Evolutionary conservation across 148 eudicot species (phyloP).

Genomic region (Bassia scoparia): DNA sequence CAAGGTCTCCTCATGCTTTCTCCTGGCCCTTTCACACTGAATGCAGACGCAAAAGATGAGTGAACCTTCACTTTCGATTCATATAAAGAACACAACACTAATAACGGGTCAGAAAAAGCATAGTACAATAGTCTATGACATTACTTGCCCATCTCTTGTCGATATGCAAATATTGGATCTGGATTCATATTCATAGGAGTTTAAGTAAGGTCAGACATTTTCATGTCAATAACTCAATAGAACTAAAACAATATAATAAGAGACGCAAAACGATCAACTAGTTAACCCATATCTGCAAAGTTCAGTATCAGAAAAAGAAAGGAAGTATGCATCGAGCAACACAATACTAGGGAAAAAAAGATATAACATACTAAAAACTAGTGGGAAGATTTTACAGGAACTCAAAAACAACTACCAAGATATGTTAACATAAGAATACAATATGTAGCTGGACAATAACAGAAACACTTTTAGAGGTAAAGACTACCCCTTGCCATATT

Average conservation of each 20-base stretch:
- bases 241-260: not conserved
- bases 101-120: not conserved
- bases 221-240: not conserved
- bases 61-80: not conserved
- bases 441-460: not conserved
- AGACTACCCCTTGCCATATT: constrained; percentile 70
- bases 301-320: not conserved
- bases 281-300: not conserved
- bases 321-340: not conserved
- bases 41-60: constrained; percentile 2
- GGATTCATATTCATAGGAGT: not conserved
- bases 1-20: constrained; percentile 47
- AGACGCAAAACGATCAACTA: not conserved
- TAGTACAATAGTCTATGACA: not conserved
- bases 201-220: not conserved
- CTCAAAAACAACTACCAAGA: not conserved
- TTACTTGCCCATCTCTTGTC: not conserved
- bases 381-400: not conserved
- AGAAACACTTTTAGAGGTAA: not conserved
- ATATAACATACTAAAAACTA: not conserved
- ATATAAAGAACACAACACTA: not conserved
- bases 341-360: not conserved
- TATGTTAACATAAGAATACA: not conserved
- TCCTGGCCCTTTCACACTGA: constrained; percentile 53
- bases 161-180: not conserved